Base-by-base conservation (phyloP, 805 yeast species). In the Saccharomycopsis fibuligera region DNA sequence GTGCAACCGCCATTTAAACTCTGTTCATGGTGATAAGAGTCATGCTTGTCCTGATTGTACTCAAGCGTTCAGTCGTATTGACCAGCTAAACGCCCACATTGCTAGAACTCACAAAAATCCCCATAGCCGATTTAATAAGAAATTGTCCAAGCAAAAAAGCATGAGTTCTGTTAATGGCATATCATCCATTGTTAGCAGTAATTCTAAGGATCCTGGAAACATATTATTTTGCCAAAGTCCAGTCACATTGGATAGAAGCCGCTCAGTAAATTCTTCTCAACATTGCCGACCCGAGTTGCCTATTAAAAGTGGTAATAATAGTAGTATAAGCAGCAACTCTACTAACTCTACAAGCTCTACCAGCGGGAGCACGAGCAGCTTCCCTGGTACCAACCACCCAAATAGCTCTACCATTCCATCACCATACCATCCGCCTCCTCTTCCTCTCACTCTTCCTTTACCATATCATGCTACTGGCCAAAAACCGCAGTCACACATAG, bases 111-210 rank as follows among this genome's bases (percentile, higher is more conserved):
- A 51, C 31, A 43, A 35, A 35, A 51, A 51, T 24, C 49, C 52
- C 16, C 41, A 48, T 19, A 31, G 39, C 25, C 17, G 50, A 57
- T 41, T 55, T 59, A 42, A 53, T 25, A 60, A 48, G 59, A 60
- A 41, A 31, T 24, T 49, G 9, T 30, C 10, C 16, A 47, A 47
- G 23, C 48, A 44, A 19, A 47, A 47, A 19, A 31, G 35, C 17
- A 45, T 37, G 43, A 45, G 22, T 23, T 45, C 22, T 23, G 10
- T 37, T 22, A 5, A 9, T 29, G 12, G 31, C 8, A 14, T 9
- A 8, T 14, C 31, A 14, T 9, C 14, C 31, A 8, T 14, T 14
- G 31, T 29, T 14, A 9, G 31, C 31, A n/a, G n/a, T 29, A 8
- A 8, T 29, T 29, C 31, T 29, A 9, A 8, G 31, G 12, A 8